A percentile compares a stretch with the other conserved stretches of the same genome.
Conservation (phyloP, 331 rosid species). For the Prunus yedoensis region DNA sequence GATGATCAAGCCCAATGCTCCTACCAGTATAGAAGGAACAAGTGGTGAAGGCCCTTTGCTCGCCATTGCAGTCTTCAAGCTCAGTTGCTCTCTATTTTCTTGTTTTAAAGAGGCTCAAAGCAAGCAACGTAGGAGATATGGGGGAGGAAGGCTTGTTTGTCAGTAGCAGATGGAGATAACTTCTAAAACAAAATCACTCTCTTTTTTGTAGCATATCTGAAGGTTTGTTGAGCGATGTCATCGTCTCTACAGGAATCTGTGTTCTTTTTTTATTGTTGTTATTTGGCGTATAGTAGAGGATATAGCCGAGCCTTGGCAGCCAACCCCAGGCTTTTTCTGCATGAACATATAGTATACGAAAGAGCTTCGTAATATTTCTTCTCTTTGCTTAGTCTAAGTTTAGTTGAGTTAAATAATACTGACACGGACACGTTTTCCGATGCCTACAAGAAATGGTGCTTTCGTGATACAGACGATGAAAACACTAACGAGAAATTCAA, state of each 20-base stretch:
- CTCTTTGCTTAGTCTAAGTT: background rate
- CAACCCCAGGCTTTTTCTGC: slow-evolving; percentile 14
- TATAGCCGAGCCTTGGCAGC: slow-evolving; percentile 6
- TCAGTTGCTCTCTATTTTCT: background rate
- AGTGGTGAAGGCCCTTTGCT: slow-evolving; percentile 38
- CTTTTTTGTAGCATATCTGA: background rate
- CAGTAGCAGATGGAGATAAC: slow-evolving; percentile 14
- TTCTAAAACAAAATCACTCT: background rate
- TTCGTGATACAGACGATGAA: slow-evolving; percentile 3
- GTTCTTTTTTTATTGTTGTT: background rate
- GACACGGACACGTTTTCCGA: background rate
- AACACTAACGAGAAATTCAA: background rate
- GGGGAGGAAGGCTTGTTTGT: background rate
- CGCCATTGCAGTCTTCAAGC: slow-evolving; percentile 12
- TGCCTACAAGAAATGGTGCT: background rate
- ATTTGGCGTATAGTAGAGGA: background rate
- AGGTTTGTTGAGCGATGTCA: slow-evolving; percentile 29
- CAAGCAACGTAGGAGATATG: background rate
- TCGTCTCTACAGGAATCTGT: slow-evolving; percentile 8
- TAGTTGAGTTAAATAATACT: background rate
- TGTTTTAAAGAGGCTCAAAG: background rate
- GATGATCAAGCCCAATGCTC: slow-evolving; percentile 27
- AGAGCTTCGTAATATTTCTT: background rate
- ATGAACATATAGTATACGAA: background rate
- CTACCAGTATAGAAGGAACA: slow-evolving; percentile 27